Evolutionary conservation across 805 yeast species (phyloP).

Genomic region (Sugiyamaella boreocaroliniensis): DNA sequence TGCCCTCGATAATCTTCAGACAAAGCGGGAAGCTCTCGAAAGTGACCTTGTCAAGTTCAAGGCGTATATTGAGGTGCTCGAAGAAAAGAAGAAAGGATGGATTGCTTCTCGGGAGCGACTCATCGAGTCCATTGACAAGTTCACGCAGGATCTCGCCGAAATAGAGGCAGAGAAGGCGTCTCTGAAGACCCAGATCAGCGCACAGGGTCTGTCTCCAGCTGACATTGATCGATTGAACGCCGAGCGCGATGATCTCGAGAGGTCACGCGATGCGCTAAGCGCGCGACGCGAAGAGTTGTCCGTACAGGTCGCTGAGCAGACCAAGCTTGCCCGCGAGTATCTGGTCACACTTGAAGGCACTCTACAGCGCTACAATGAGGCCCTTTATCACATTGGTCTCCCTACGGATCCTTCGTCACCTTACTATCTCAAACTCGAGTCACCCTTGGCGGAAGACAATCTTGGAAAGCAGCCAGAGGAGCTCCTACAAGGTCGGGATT

Average conservation of each 20-base stretch:
- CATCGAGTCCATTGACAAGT: constrained; percentile 43
- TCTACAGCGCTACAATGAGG: constrained; percentile 50
- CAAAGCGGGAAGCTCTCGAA: constrained; percentile 56
- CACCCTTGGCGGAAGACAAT: constrained; percentile 37
- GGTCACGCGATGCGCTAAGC: constrained; percentile 43
- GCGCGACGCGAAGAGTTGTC: constrained; percentile 42
- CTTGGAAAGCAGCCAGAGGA: constrained; percentile 43
- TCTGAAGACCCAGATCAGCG: constrained; percentile 38
- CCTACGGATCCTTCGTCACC: constrained; percentile 16
- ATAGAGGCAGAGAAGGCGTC: constrained; percentile 38
- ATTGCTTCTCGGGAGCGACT: constrained; percentile 49
- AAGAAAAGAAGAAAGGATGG: constrained; percentile 68
- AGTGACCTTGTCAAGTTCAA: constrained; percentile 64
- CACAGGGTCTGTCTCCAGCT: constrained; percentile 53
- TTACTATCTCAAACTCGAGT: constrained; percentile 39
- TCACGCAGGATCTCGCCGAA: constrained; percentile 38
- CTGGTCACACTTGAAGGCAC: constrained; percentile 47
- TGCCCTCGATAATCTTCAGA: constrained; percentile 45
- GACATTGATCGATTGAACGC: constrained; percentile 57
- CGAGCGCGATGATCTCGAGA: constrained; percentile 54
- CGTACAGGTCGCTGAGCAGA: constrained; percentile 43
- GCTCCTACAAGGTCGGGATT: constrained; percentile 33
- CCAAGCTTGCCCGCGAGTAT: constrained; percentile 42
- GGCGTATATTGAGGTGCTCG: constrained; percentile 52
- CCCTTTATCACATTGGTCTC: constrained; percentile 44